These are phyloP conservation scores for Hysterium pulicare DNA, from an alignment of 2,329 filamentous ascomycete genomes.

Conservation along the genomic window DNA sequence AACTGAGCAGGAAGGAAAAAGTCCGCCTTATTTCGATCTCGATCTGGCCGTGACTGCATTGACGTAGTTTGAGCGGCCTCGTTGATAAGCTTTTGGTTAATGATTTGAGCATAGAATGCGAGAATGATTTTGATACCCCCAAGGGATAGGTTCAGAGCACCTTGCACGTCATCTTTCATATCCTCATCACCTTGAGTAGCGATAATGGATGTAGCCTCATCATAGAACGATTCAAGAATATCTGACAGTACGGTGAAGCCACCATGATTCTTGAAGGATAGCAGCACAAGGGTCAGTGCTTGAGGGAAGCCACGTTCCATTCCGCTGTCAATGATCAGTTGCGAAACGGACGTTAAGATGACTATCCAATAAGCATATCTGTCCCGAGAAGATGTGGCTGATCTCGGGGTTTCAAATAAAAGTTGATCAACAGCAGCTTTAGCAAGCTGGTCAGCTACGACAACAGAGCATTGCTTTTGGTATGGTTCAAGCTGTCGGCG, in stretches of 20 bases:
- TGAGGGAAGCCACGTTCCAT: conserved; percentile 33
- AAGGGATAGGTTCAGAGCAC: conserved; percentile 47
- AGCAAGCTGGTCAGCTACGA: conserved; percentile 67
- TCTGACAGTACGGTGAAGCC: conserved; percentile 72
- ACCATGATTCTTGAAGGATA: conserved; percentile 78
- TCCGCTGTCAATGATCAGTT: conserved; percentile 71
- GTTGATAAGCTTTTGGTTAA: conserved; percentile 73
- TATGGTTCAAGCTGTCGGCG: conserved; percentile 68
- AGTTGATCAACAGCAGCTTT: conserved; percentile 68
- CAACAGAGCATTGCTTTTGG: conserved; percentile 58
- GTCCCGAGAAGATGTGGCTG: conserved; percentile 55
- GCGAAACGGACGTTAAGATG: conserved; percentile 71
- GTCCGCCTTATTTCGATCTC: conserved; percentile 55
- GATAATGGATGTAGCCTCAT: conserved; percentile 52
- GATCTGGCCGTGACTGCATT: conserved; percentile 51
- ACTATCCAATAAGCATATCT: conserved; percentile 76
- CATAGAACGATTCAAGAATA: conserved; percentile 67
- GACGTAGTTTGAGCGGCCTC: conserved; percentile 66
- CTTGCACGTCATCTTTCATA: conserved; percentile 42
- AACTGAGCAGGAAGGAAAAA: conserved; percentile 71
- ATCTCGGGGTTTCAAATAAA: conserved; percentile 46
- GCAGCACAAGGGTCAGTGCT: conserved; percentile 67
- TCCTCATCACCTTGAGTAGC: conserved; percentile 40
- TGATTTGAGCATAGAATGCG: conserved; percentile 72
- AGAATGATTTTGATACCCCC: conserved; percentile 77